Base-by-base conservation (phyloP, 768 basidiomycete genomes). In the Lactarius hengduanensis region DNA sequence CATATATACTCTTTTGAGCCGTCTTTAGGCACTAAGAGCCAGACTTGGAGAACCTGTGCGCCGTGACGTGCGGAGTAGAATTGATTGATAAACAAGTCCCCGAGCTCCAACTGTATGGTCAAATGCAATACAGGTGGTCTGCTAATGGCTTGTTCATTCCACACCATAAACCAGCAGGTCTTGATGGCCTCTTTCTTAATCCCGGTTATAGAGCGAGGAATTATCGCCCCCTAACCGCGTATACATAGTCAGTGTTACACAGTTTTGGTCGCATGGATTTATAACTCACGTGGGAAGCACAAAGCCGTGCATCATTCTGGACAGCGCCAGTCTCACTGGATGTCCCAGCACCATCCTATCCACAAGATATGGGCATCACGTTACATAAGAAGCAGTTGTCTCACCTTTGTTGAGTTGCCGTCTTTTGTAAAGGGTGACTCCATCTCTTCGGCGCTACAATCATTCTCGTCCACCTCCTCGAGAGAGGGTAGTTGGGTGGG, bases 1-100 rank as follows among this genome's bases (percentile, higher is more conserved):
- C 30, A 56, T 30, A 0, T 7, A 16, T 18, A 56, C 20, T 18
- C 16, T 16, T 0, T 56, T 32, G 28, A 20, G 7, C 28, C 30
- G 2, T 15, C 32, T 28, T 32, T 30, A 28, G 26, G 5, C 26
- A 54, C 53, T 28, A 54, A 32, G 30, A 56, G 56, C 56, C 56
- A 57, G 10, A 57, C 56, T 57, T 57, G 56, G 36, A 57, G 56
- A 11, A 57, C 56, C 10, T 57, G 54, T 56, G 26, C 5, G 7
- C 20, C 1, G n/a, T 57, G 56, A 2, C 22, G 6, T 9, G 4
- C 9, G 1, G 56, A 57, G 32, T 57, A 36, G 56, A 57, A n/a
- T 6, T 36, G 32, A 20, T 57, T 57, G 9, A 57, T 57, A 34
- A 57, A 57, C 4, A 57, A 1, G 11, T 57, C 56, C 1, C 34